These are phyloP conservation scores for Leccinum disarticulatum DNA, from an alignment of 768 basidiomycete genomes.

Conservation along the genomic window DNA sequence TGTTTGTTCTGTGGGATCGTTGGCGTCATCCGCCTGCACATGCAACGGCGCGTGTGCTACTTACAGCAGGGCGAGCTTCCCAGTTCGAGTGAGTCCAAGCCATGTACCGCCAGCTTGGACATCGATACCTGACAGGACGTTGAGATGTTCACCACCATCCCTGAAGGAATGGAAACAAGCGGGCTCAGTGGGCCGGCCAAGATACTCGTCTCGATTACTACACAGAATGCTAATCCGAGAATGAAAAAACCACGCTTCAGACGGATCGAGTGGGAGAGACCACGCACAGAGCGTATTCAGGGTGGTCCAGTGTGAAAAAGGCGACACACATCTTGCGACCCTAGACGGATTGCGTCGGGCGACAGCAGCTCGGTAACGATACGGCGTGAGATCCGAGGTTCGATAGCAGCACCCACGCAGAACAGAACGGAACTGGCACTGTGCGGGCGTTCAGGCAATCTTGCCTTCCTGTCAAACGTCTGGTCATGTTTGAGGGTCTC, in stretches of 20 bases:
- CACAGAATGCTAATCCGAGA: conserved; percentile 56
- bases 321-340: conserved; percentile 66
- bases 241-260: conserved; percentile 1
- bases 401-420: conserved; percentile 1
- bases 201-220: conserved; percentile 75
- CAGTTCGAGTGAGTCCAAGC: conserved; percentile 69
- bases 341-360: not conserved
- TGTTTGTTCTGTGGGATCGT: conserved; percentile 65
- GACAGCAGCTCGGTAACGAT: not conserved
- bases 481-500: conserved; percentile 11
- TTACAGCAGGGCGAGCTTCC: conserved; percentile 72
- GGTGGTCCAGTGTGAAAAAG: conserved; percentile 74
- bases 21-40: not conserved
- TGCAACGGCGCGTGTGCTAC: conserved; percentile 24
- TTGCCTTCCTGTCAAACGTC: conserved; percentile 9
- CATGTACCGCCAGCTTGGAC: conserved; percentile 75
- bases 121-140: conserved; percentile 75
- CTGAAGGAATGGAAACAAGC: conserved; percentile 72
- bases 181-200: conserved; percentile 61
- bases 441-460: not conserved
- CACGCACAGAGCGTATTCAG: conserved; percentile 72
- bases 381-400: conserved; percentile 1
- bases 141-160: conserved; percentile 23
- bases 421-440: not conserved
- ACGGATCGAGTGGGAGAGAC: conserved; percentile 5